Base-by-base conservation (phyloP, 371 early-diverging fungal species). In the Mortierella sp. region DNA sequence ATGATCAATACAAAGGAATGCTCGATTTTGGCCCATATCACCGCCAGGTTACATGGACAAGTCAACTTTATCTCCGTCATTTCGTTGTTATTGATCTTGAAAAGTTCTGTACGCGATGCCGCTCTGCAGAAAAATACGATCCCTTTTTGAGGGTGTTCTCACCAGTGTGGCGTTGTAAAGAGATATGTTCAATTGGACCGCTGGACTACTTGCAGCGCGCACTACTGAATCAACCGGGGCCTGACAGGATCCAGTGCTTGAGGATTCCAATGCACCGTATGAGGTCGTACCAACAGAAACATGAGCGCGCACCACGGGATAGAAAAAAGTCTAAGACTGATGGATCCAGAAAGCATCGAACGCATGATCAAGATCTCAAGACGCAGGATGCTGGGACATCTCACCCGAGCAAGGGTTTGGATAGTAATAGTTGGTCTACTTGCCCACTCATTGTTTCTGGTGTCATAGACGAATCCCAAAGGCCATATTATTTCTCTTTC, bases 251-350 rank as follows among this genome's bases (percentile, higher is more conserved):
- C 52, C 48, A 32, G 11, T 58, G 63, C 21, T 43, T 77, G 33
- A 60, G 78, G 43, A 70, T 78, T 40, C 78, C 78, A 15, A 50
- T 43, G 10, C 72, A 72, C 58, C 73, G 78, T n/a, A 38, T 73
- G 60, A 58, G 58, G 40, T 72, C 78, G 4, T 78, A 59, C 47
- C 77, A 66, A 43, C 65, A 57, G 38, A 33, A 62, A 32, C 77
- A 77, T 13, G 72, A 77, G 15, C 69, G 77, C 15, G 53, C 38
- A 1, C 60, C 65, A 9, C 48, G 69, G 6, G 38, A 32, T 1
- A 7, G 48, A n/a, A 58, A 45, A 13, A 28, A 15, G 1, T 58
- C 22, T 7, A 22, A 43, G 40, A 41, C 32, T n/a, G 16, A 40
- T 15, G 15, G 22, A 22, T 0, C 48, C 57, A 45, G 55, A 53